Conservation (phyloP, 805 yeast genomes). For the Spathaspora boniae region DNA sequence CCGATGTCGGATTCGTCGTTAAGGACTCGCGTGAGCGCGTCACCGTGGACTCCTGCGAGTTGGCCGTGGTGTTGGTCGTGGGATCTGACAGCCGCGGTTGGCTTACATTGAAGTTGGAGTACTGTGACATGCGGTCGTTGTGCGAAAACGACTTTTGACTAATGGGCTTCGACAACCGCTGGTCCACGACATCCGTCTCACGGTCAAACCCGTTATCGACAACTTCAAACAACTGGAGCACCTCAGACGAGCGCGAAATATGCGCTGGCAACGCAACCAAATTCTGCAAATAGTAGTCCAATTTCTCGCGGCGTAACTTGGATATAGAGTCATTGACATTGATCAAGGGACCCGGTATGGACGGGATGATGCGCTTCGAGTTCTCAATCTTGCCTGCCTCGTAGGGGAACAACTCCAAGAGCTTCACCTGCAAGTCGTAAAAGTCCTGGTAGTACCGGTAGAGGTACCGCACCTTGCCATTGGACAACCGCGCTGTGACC, state of each 20-base stretch:
- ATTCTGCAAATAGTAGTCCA: constrained; percentile 49
- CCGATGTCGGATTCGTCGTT: constrained; percentile 15
- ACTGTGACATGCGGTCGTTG: constrained; percentile 51
- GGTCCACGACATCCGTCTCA: constrained; percentile 29
- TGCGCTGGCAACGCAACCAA: constrained; percentile 73
- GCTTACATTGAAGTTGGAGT: constrained; percentile 31
- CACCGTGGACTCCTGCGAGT: constrained; percentile 21
- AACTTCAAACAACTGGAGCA: constrained; percentile 66
- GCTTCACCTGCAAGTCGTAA: constrained; percentile 83
- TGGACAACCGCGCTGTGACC: constrained; percentile 60
- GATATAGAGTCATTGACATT: constrained; percentile 75
- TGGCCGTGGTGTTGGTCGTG: constrained; percentile 11
- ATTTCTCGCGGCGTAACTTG: constrained; percentile 51
- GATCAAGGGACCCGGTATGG: constrained; percentile 93
- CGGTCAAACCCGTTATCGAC: constrained; percentile 59
- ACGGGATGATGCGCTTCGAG: constrained; percentile 78
- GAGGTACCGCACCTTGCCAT: constrained; percentile 66
- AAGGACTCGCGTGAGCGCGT: constrained; percentile 15
- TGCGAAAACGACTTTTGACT: constrained; percentile 42
- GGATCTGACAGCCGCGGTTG: constrained; percentile 11
- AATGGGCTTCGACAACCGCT: constrained; percentile 32
- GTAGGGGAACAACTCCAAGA: constrained; percentile 79
- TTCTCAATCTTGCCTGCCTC: constrained; percentile 89
- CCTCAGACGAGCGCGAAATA: constrained; percentile 67
- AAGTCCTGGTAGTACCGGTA: constrained; percentile 94